Base-by-base conservation (phyloP, 768 basidiomycete genomes). In the Tricholoma flavovirens region DNA sequence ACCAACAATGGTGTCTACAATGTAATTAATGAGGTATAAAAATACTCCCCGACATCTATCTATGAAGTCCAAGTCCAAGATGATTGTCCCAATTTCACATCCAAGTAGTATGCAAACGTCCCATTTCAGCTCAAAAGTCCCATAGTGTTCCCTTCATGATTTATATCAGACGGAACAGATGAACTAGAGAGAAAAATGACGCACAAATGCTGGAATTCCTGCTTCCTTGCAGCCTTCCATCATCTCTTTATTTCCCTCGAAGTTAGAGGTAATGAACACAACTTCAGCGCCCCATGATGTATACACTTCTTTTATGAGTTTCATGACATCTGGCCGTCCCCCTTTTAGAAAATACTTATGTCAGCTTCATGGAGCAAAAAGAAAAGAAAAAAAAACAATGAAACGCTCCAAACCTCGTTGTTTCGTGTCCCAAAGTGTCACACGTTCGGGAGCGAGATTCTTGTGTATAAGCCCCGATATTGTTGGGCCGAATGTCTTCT, bases 221-320 rank as follows among this genome's bases (percentile, higher is more conserved):
- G 79, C 80, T 60, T 78, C 77, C 68, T 84, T 88, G 73, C 83
- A 90, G 19, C 87, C 88, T 66, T 86, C 76, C 80, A 88, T 89
- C 58, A 91, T 85, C 64, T 91, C 88, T 12, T 79, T 75, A 68
- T 91, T 90, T 26, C 88, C 88, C 38, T 83, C 77, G 62, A 79
- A 86, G 72, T 91, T 91, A n/a, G 88, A 90, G 7, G 88, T 91
- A 68, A 91, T 87, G 70, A 91, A 88, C 24, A 90, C 83, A 45
- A 91, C 84, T 73, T 91, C 88, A 2, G 88, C 88, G 40, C 82
- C 75, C 85, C 86, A 91, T 43, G 76, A 78, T 24, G 78, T 67
- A 62, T 87, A 88, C 2, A 76, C 79, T 57, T 90, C 86, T 64
- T 81, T 83, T 64, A 90, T 66, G 53, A 91, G 69, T 66, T 88